Conservation (phyloP, 495 filamentous ascomycete genomes). For the Penicillium ucsense region DNA sequence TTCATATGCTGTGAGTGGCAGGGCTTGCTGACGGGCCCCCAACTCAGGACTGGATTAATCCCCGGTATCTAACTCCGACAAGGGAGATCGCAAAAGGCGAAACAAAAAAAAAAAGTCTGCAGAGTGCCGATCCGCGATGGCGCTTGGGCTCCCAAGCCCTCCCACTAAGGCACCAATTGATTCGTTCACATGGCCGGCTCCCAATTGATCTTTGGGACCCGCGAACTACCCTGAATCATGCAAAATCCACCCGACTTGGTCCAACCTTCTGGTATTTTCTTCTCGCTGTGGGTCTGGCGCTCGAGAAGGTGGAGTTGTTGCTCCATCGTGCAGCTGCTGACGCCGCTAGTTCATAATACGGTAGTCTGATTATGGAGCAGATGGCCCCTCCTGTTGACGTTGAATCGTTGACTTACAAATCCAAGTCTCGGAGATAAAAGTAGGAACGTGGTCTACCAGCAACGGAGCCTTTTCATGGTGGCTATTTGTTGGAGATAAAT, state of each 20-base stretch:
- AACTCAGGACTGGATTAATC: conserved; percentile 11
- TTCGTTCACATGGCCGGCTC: background rate
- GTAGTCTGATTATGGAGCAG: too few relatives aligned
- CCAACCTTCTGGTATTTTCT: background rate
- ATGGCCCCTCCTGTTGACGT: background rate
- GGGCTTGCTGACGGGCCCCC: conserved; percentile 1
- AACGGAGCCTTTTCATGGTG: too few relatives aligned
- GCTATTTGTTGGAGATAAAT: too few relatives aligned
- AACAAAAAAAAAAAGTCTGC: conserved; percentile 4
- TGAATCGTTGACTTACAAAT: conserved; percentile 5
- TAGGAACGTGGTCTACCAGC: too few relatives aligned
- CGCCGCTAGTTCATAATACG: too few relatives aligned
- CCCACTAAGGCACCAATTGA: background rate
- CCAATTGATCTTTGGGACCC: too few relatives aligned
- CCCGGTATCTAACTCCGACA: conserved; percentile 3
- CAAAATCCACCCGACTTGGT: conserved; percentile 4
- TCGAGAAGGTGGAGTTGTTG: background rate
- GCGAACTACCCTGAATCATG: conserved; percentile 11
- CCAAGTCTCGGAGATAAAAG: conserved; percentile 11
- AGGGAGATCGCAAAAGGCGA: background rate
- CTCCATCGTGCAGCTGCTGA: background rate
- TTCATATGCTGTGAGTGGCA: too few relatives aligned
- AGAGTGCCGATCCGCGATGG: conserved; percentile 3
- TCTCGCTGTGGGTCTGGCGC: background rate
- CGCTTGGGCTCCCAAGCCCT: too few relatives aligned